A percentile compares a stretch with the other conserved stretches of the same genome.
Evolutionary conservation across 2,329 filamentous ascomycete species (phyloP).

Genomic region (Aspergillus pseudoterreus): DNA sequence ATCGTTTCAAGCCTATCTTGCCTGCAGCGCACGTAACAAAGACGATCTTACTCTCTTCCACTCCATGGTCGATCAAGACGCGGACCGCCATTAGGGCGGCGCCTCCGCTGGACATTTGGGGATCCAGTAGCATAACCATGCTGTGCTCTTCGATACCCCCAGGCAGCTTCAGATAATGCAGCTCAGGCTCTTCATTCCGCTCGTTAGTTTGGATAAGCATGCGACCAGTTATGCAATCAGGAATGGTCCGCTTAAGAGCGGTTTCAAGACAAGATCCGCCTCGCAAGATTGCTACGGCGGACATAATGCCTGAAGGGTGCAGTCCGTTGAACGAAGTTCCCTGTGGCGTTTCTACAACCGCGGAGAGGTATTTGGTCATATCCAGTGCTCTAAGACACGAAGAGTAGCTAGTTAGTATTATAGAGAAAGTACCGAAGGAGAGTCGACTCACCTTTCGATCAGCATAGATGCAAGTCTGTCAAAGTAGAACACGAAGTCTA

Average conservation of each 20-base stretch:
- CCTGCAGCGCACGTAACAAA: conserved; percentile 92
- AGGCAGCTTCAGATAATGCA: conserved; percentile 83
- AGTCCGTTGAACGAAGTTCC: conserved; percentile 69
- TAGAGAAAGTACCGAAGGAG: no score
- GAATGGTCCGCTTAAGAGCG: conserved; percentile 82
- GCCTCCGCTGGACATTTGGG: conserved; percentile 91
- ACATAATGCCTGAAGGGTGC: conserved; percentile 66
- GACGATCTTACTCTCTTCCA: conserved; percentile 77
- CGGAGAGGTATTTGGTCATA: conserved; percentile 65
- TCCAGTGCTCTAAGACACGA: conserved; percentile 63
- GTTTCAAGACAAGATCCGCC: conserved; percentile 86
- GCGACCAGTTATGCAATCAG: conserved; percentile 85
- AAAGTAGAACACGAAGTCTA: conserved; percentile 98
- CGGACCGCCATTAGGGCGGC: conserved; percentile 88
- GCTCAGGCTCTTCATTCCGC: conserved; percentile 81
- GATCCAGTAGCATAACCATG: conserved; percentile 80
- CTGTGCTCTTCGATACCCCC: conserved; percentile 69
- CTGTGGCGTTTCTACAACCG: conserved; percentile 66
- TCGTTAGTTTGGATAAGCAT: conserved; percentile 87
- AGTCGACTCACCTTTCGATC: conserved; percentile 59
- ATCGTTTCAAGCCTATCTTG: conserved; percentile 73
- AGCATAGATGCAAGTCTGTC: conserved; percentile 82
- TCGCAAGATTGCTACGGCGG: conserved; percentile 82
- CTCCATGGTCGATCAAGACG: conserved; percentile 91
- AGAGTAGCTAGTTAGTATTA: neutral